Evolutionary conservation across 164 flowering plant genomes (phyloP).

Genomic region (Vitis amurensis): DNA sequence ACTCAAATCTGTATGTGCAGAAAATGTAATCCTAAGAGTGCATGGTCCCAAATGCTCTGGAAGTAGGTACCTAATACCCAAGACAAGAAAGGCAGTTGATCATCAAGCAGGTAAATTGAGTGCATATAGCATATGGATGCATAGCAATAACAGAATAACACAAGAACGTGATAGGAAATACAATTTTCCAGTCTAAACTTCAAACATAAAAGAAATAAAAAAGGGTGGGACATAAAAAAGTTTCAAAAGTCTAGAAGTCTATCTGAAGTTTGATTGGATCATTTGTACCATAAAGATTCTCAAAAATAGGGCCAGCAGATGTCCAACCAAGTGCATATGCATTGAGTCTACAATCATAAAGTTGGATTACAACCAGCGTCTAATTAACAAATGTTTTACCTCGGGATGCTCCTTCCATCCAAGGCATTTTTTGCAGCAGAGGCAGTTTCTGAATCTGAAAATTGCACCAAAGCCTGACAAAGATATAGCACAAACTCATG

Average conservation of each 20-base stretch:
- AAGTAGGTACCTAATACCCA: slow-evolving; percentile 69
- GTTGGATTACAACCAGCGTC: slow-evolving; percentile 22
- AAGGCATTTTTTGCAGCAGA: slow-evolving; percentile 81
- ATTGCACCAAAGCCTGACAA: slow-evolving; percentile 87
- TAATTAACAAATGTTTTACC: slow-evolving; percentile 52
- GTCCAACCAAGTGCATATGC: slow-evolving; percentile 14
- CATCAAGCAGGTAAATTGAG: neutral
- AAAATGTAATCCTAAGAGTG: slow-evolving; percentile 73
- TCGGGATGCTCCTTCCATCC: slow-evolving; percentile 95
- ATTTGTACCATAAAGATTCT: slow-evolving; percentile 4
- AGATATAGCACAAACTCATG: neutral
- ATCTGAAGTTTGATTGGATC: neutral
- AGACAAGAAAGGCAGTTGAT: slow-evolving; percentile 3
- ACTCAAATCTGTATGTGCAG: slow-evolving; percentile 91
- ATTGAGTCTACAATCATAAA: slow-evolving; percentile 16
- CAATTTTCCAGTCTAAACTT: neutral
- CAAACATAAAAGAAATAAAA: neutral
- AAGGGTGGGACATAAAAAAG: neutral
- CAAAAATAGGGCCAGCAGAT: slow-evolving; percentile 10
- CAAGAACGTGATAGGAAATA: neutral
- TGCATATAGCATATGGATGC: neutral
- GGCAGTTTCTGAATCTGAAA: slow-evolving; percentile 83
- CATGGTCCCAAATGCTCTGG: slow-evolving; percentile 75
- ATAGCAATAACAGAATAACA: neutral
- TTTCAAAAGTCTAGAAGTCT: neutral